Percentiles rank a stretch among this genome's conserved stretches.
Evolutionary conservation across 495 filamentous ascomycete genomes (phyloP).

Genomic region (Venustampulla echinocandica): DNA sequence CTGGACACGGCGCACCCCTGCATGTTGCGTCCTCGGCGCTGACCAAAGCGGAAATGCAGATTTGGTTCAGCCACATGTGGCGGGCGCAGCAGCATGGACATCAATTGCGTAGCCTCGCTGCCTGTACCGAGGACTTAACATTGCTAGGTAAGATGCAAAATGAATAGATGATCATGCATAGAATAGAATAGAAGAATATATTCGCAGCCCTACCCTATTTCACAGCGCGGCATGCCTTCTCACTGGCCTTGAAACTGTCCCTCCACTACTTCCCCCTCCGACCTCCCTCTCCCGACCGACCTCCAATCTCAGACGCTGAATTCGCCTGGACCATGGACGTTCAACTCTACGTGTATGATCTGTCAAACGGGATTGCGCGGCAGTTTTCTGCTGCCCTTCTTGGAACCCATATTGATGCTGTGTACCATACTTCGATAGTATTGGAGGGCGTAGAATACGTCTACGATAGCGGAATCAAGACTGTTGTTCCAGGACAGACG

Average conservation of each 20-base stretch:
- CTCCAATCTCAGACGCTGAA: neutral
- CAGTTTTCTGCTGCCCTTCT: slow-evolving; percentile 43
- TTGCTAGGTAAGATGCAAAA: no score
- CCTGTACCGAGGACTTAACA: no score
- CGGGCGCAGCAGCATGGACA: neutral
- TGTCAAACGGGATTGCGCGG: slow-evolving; percentile 59
- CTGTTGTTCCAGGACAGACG: slow-evolving; percentile 66
- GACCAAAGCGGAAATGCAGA: no score
- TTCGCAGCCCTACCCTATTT: neutral
- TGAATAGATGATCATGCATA: no score
- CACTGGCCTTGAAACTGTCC: neutral
- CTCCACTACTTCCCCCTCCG: neutral
- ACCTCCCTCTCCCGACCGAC: neutral
- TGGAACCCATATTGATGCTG: slow-evolving; percentile 47
- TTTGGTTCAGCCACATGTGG: no score
- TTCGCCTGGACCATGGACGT: slow-evolving; percentile 60
- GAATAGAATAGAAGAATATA: slow-evolving; percentile 14
- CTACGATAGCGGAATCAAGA: slow-evolving; percentile 64
- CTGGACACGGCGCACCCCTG: neutral
- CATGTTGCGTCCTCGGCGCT: neutral
- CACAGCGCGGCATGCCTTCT: neutral
- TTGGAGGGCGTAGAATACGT: slow-evolving; percentile 54
- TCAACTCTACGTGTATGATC: slow-evolving; percentile 86
- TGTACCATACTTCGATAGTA: slow-evolving; percentile 49
- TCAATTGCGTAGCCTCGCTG: slow-evolving; percentile 4